Evolutionary conservation across 2,329 filamentous ascomycete species (phyloP), one percentile per base, ranked within the genome.

Genomic region (Dothistroma septosporum): DNA sequence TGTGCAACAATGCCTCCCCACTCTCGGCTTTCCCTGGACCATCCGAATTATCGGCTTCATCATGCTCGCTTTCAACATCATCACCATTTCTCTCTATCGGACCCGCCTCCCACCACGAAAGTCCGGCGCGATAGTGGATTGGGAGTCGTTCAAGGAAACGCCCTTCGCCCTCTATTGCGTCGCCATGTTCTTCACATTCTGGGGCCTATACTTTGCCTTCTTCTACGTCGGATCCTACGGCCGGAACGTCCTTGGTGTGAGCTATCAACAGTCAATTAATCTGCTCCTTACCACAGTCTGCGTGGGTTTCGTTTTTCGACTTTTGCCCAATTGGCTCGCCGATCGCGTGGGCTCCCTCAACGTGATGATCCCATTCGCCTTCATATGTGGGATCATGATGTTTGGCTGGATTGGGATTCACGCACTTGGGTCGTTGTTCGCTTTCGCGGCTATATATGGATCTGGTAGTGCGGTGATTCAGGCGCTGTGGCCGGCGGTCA

Each of bases 211-310:
- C 60, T 79, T 78, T 60, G 76, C 76, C 0, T 79, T 79, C 63
- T 80, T 78, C 70, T 80, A 79, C 65, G 75, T 79, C 32, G 73
- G 76, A 0, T 67, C 72, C 0, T 79, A 74, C 59, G 76, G 73
- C 7, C 67, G 74, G 16, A 67, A 70, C n/a, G 67, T 73, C 12
- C 67, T 74, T n/a, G 70, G 68, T 50, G 77, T 85, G 59, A 76
- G 78, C 16, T 79, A 82, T 35, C 74, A 75, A 5, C 77, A 82
- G 6, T 81, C 82, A 2, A 79, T 85, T 61, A 79, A 79, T 28
- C 74, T 87, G 1, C 76, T 87, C 1, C 75, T 88, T 50, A 78
- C 86, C 19, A 77, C 81, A 16, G 86, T 87, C 63, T 83, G 78
- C 9, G 74, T 85, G 16, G 84, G 84, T 1, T 77, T 87, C 3